Percentiles rank a stretch among this genome's conserved stretches.
Evolutionary conservation across 2,329 filamentous ascomycete species (phyloP).

Genomic region (Bipolaris zeicola): DNA sequence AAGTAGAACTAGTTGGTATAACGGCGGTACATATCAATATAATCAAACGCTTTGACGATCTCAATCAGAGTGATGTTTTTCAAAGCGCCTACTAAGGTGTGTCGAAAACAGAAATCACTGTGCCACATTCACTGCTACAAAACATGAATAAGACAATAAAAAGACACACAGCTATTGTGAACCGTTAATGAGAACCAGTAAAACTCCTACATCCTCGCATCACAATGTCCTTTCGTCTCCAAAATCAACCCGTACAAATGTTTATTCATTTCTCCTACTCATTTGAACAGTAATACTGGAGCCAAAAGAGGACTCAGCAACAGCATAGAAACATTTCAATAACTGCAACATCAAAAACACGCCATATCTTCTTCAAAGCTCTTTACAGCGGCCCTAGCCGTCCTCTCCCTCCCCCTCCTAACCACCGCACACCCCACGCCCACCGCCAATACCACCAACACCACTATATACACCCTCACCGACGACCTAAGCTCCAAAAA

Average conservation of each 20-base stretch:
- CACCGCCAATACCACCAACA: not conserved
- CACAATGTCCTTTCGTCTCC: not conserved
- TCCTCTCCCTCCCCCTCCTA: constrained; percentile 2
- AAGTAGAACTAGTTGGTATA: not conserved
- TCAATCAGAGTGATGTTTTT: too few species aligned
- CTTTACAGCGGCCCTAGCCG: constrained; percentile 16
- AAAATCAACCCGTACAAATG: not conserved
- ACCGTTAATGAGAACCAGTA: constrained; percentile 8
- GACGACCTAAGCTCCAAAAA: constrained; percentile 38
- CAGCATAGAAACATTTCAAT: not conserved
- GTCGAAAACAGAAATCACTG: not conserved
- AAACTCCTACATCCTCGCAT: not conserved
- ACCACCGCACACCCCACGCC: constrained; percentile 7
- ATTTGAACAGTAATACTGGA: not conserved
- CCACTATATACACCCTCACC: constrained; percentile 26
- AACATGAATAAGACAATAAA: not conserved
- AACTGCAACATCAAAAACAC: not conserved
- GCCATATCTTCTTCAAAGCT: constrained; percentile 2
- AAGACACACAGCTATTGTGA: constrained; percentile 9
- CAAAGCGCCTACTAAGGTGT: not conserved
- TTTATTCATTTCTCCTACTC: not conserved
- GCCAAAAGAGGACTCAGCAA: not conserved
- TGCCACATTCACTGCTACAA: not conserved
- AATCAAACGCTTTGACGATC: not conserved
- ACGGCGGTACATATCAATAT: not conserved